These are phyloP conservation scores for Corynespora cassiicola DNA, from an alignment of 2,329 filamentous ascomycete species.

Conservation along the genomic window DNA sequence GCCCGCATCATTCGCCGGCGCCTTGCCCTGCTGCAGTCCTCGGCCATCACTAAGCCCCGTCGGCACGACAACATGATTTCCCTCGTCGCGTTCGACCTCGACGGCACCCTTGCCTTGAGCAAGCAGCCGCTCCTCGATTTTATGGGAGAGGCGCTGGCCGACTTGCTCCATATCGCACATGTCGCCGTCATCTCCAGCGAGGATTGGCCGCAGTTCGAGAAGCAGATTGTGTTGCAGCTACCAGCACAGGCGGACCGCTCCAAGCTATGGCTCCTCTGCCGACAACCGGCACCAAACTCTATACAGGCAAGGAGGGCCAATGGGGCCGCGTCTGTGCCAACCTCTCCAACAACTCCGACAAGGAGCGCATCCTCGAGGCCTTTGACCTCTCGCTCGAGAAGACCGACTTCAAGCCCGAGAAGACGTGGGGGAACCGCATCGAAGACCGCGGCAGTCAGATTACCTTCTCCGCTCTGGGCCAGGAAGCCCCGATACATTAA, in stretches of 20 bases:
- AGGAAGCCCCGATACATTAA: slow-evolving; percentile 44
- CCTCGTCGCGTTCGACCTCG: slow-evolving; percentile 48
- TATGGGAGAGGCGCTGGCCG: slow-evolving; percentile 42
- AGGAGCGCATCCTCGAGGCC: slow-evolving; percentile 38
- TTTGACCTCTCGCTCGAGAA: slow-evolving; percentile 45
- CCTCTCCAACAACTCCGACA: slow-evolving; percentile 42
- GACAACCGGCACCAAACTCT: slow-evolving; percentile 52
- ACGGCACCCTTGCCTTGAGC: slow-evolving; percentile 46
- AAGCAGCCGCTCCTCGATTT: slow-evolving; percentile 43
- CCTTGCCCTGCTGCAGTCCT: too few relatives aligned
- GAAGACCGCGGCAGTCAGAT: slow-evolving; percentile 53
- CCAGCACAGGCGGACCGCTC: slow-evolving; percentile 43
- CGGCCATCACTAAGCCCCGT: too few relatives aligned
- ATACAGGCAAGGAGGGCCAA: slow-evolving; percentile 31
- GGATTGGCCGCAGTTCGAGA: slow-evolving; percentile 52
- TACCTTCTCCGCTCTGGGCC: slow-evolving; percentile 51
- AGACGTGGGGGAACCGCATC: slow-evolving; percentile 50
- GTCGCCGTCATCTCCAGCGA: slow-evolving; percentile 51
- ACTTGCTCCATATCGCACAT: slow-evolving; percentile 47
- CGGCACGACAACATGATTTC: too few relatives aligned
- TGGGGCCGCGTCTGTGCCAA: slow-evolving; percentile 49
- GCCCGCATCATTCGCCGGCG: too few relatives aligned
- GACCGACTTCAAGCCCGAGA: slow-evolving; percentile 45
- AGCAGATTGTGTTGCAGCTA: slow-evolving; percentile 48
- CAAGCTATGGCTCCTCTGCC: slow-evolving; percentile 53